Conservation (phyloP, 805 yeast species). For the Cyberlindnera xishuangbannaensis region DNA sequence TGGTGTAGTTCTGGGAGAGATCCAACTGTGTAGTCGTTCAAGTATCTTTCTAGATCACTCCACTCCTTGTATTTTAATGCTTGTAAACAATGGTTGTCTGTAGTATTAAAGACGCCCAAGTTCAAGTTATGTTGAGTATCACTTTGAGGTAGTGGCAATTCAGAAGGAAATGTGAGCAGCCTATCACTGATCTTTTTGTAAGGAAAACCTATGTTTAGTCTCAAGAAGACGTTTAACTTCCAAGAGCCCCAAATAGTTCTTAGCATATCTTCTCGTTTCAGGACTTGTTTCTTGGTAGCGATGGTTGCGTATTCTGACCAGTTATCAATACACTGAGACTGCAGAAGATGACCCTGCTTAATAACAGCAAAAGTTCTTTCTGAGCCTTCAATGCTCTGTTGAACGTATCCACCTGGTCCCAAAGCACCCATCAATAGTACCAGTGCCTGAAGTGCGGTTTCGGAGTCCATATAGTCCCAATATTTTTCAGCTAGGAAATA, state of each 20-base stretch:
- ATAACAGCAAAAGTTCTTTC: conserved; percentile 20
- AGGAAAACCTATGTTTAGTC: conserved; percentile 34
- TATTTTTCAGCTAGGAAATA: conserved; percentile 28
- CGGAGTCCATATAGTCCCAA: conserved; percentile 27
- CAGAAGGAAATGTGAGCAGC: conserved; percentile 26
- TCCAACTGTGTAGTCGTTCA: conserved; percentile 9
- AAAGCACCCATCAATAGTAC: conserved; percentile 27
- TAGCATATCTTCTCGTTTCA: conserved; percentile 29
- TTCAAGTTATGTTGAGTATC: conserved; percentile 20
- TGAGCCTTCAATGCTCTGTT: conserved; percentile 25
- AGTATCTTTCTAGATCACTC: conserved; percentile 15
- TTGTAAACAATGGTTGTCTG: conserved; percentile 10
- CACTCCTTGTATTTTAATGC: conserved; percentile 14
- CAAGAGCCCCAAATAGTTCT: conserved; percentile 36
- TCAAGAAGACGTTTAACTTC: conserved; percentile 29
- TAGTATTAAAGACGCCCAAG: conserved; percentile 16
- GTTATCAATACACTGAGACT: conserved; percentile 17
- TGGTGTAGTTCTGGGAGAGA: conserved; percentile 2
- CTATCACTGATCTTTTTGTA: conserved; percentile 18
- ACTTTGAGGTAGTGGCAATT: conserved; percentile 30
- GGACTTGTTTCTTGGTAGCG: conserved; percentile 29
- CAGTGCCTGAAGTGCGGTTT: conserved; percentile 24
- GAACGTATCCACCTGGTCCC: conserved; percentile 26
- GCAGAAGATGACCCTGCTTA: conserved; percentile 12
- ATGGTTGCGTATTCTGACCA: conserved; percentile 23